A percentile compares a stretch with the other conserved stretches of the same genome.
Conservation (phyloP, 371 early-diverging fungal genomes). For the Mortierella sp. region DNA sequence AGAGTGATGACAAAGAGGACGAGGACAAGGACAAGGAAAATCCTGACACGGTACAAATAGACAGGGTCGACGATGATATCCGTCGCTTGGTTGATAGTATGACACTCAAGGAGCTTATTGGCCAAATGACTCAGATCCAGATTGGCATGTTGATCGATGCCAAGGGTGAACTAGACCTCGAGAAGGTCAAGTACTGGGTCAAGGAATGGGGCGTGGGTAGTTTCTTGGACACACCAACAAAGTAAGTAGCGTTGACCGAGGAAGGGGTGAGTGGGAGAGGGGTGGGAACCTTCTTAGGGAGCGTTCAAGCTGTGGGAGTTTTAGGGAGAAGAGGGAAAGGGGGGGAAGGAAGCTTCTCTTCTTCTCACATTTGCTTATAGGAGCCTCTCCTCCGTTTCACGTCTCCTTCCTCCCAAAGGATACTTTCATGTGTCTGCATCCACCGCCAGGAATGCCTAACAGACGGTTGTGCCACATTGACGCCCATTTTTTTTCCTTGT, state of each 20-base stretch:
- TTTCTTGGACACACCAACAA: constrained; percentile 47
- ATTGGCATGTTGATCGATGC: constrained; percentile 52
- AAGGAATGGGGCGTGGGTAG: constrained; percentile 53
- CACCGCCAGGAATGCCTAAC: no score
- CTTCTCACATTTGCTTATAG: no score
- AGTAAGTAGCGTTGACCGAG: constrained; percentile 15
- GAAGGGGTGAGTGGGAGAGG: no score
- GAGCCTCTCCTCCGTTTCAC: no score
- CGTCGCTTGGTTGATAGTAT: constrained; percentile 55
- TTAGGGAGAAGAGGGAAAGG: no score
- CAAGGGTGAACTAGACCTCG: constrained; percentile 48
- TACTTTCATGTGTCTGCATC: no score
- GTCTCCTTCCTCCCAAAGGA: no score
- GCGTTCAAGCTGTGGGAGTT: no score
- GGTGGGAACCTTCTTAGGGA: no score
- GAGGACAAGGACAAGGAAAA: neutral
- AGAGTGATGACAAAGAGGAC: neutral
- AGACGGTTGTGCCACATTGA: neutral
- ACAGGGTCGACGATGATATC: constrained; percentile 21
- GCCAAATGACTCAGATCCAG: constrained; percentile 77
- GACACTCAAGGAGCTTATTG: constrained; percentile 69
- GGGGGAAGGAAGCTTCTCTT: no score
- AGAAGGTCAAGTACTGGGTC: constrained; percentile 57
- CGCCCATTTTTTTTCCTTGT: constrained; percentile 22
- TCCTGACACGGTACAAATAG: neutral